Conservation (phyloP, 257 asterid species). For the Solanum ahanhuiri region DNA sequence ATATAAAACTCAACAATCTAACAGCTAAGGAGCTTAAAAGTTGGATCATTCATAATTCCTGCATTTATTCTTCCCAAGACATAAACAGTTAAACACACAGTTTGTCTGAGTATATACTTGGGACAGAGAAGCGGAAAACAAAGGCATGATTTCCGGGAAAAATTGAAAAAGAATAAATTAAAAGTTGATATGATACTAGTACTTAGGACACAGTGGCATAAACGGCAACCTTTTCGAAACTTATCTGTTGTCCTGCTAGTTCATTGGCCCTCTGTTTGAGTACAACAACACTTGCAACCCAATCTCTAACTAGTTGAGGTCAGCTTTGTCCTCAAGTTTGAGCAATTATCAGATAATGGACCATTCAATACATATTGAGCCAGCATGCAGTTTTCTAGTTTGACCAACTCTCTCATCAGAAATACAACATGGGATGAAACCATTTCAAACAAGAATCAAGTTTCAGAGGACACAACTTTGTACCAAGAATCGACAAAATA, state of each 20-base stretch:
- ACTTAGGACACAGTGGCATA: not conserved
- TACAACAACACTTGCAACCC: not conserved
- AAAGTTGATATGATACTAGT: not conserved
- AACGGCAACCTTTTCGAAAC: not conserved
- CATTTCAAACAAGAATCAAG: not conserved
- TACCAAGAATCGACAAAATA: not conserved
- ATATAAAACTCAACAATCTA: not conserved
- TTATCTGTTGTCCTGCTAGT: not conserved
- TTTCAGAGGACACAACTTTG: not conserved
- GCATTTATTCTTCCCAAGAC: not conserved
- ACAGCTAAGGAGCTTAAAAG: not conserved
- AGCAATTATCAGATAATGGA: not conserved
- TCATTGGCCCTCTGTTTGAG: not conserved
- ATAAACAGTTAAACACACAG: not conserved
- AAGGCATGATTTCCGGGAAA: not conserved
- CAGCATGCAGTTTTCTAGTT: not conserved
- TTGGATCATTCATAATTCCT: not conserved
- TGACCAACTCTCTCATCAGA: not conserved
- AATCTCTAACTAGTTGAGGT: not conserved
- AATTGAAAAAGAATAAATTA: not conserved
- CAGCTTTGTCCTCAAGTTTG: not conserved
- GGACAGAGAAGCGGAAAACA: not conserved
- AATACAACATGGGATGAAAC: not conserved
- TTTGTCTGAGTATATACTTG: not conserved
- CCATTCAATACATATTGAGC: not conserved